Evolutionary conservation across 1,284 basidiomycete genomes (phyloP).

Genomic region (Ganoderma sp.): DNA sequence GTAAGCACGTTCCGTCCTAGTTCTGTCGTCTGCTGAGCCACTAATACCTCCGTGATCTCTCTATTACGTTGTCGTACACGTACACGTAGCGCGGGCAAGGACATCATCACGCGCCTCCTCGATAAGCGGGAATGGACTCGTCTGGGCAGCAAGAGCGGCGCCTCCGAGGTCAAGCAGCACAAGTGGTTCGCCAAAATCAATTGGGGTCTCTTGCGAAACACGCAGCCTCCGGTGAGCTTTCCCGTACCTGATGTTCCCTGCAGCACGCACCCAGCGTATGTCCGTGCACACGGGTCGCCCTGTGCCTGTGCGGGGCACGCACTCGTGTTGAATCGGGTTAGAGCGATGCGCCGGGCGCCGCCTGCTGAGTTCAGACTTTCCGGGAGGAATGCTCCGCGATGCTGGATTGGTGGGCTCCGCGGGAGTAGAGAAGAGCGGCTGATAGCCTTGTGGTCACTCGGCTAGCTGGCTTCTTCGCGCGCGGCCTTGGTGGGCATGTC

Average conservation of each 20-base stretch:
- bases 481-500: constrained; percentile 25
- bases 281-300: constrained; percentile 10
- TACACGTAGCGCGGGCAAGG: constrained; percentile 79
- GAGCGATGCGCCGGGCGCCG: constrained; percentile 19
- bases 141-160: constrained; percentile 90
- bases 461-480: constrained; percentile 17
- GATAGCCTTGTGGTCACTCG: constrained; percentile 29
- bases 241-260: constrained; percentile 20
- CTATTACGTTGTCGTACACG: constrained; percentile 26
- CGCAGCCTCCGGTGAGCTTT: constrained; percentile 84
- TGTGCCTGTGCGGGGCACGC: constrained; percentile 9
- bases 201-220: constrained; percentile 95
- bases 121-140: constrained; percentile 94
- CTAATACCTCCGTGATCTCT: constrained; percentile 23
- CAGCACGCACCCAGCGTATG: constrained; percentile 14
- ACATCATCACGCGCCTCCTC: constrained; percentile 85
- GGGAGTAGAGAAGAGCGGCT: constrained; percentile 25
- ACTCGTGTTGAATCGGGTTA: constrained; percentile 15
- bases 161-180: constrained; percentile 98
- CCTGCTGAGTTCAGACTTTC: constrained; percentile 11
- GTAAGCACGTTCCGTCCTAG: constrained; percentile 55
- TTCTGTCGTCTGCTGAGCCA: constrained; percentile 24
- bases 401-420: constrained; percentile 22
- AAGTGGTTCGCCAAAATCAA: constrained; percentile 98
- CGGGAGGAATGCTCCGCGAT: constrained; percentile 23